A percentile compares a stretch with the other conserved stretches of the same genome.
Conservation (phyloP, 1,284 basidiomycete species). For the Leucoagaricus sp. region DNA sequence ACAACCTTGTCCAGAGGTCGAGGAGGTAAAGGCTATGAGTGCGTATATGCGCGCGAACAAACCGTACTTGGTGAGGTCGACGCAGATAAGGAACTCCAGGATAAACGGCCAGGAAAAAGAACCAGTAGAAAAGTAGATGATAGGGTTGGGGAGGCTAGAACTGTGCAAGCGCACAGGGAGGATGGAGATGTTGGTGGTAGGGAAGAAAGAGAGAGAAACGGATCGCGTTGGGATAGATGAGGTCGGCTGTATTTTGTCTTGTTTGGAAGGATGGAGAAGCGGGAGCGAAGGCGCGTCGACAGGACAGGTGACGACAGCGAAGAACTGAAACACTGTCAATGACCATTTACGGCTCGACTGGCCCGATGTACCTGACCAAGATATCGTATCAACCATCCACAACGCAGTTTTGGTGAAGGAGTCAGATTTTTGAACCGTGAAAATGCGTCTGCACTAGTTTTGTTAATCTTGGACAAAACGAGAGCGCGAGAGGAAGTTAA, state of each 20-base stretch:
- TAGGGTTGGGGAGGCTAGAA: conserved; percentile 12
- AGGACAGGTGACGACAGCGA: conserved; percentile 16
- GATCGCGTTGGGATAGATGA: not conserved
- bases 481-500: not conserved
- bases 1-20: not conserved
- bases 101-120: not conserved
- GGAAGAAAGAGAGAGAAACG: conserved; percentile 12
- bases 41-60: conserved; percentile 12
- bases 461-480: not conserved
- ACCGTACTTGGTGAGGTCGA: not conserved
- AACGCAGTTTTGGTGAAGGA: too few relatives aligned
- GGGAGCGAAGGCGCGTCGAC: conserved; percentile 11
- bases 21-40: not conserved
- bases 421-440: too few relatives aligned
- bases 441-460: too few relatives aligned
- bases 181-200: conserved; percentile 14
- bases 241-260: conserved; percentile 4
- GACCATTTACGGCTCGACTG: not conserved
- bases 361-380: too few relatives aligned
- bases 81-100: not conserved
- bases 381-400: too few relatives aligned
- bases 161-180: conserved; percentile 2
- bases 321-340: conserved; percentile 7
- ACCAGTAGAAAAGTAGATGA: conserved; percentile 9
- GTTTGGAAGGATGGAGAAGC: conserved; percentile 4